A percentile compares a stretch with the other conserved stretches of the same genome.
Conservation (phyloP, 1,284 basidiomycete species). For the Austroboletus novae-zelandiae region DNA sequence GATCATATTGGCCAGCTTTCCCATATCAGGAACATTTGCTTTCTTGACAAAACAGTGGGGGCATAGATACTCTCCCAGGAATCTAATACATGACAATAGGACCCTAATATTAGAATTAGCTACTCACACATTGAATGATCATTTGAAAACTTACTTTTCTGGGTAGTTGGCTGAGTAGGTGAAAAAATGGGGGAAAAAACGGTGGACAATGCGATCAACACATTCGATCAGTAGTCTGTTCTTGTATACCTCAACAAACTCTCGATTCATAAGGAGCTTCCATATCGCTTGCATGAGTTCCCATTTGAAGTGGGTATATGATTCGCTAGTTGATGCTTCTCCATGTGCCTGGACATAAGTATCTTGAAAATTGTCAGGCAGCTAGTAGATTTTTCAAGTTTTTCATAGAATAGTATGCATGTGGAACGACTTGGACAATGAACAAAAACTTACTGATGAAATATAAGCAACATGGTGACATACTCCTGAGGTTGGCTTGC, state of each 20-base stretch:
- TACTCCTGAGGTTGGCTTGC: conserved; percentile 16
- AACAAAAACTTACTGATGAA: conserved; percentile 9
- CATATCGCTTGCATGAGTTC: conserved; percentile 19
- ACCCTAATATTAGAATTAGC: not conserved
- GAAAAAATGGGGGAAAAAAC: conserved; percentile 21
- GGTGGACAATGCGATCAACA: conserved; percentile 15
- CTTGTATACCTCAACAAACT: conserved; percentile 11
- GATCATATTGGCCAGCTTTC: not conserved
- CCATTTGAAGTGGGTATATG: conserved; percentile 18
- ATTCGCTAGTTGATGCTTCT: not conserved
- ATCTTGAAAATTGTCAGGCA: conserved; percentile 26
- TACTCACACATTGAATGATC: not conserved
- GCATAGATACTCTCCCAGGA: not conserved
- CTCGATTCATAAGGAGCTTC: not conserved
- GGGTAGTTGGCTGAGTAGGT: conserved; percentile 33
- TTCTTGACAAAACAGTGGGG: not conserved
- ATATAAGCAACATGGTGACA: conserved; percentile 33
- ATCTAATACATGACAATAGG: not conserved
- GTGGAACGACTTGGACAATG: too few species aligned
- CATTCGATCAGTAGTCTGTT: conserved; percentile 28
- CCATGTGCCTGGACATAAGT: conserved; percentile 5
- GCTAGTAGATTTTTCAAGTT: not conserved
- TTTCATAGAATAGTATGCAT: too few species aligned
- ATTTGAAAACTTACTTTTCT: conserved; percentile 26
- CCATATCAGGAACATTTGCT: not conserved